Conservation (phyloP, 768 basidiomycete genomes). For the Collybia sp. region DNA sequence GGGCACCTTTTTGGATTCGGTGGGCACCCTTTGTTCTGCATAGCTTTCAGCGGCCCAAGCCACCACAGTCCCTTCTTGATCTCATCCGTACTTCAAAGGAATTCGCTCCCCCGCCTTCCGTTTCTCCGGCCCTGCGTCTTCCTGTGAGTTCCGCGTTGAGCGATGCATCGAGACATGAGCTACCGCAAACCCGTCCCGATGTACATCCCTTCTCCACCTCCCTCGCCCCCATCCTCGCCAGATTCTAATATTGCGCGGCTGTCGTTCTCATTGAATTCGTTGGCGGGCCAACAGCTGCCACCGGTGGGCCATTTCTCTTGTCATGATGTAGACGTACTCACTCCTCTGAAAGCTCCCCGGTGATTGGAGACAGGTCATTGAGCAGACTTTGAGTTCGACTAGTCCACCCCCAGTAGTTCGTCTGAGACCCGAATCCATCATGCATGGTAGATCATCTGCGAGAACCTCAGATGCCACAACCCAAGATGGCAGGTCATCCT, state of each 20-base stretch:
- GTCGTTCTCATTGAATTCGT: slow-evolving; percentile 6
- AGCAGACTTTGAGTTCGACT: slow-evolving; percentile 5
- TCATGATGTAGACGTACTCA: background rate
- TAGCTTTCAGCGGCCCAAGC: background rate
- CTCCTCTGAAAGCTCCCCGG: slow-evolving; percentile 20
- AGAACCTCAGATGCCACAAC: too few relatives aligned
- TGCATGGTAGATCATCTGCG: slow-evolving; percentile 3
- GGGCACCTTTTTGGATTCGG: background rate
- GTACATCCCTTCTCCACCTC: slow-evolving; percentile 62
- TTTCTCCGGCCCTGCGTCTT: too few relatives aligned
- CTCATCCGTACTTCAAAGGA: too few relatives aligned
- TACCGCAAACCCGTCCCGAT: slow-evolving; percentile 69
- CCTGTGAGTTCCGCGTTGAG: too few relatives aligned
- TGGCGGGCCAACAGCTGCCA: slow-evolving; percentile 3
- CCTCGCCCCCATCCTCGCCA: slow-evolving; percentile 26
- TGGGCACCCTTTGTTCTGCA: background rate
- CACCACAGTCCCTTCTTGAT: too few relatives aligned
- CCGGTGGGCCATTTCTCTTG: slow-evolving; percentile 3
- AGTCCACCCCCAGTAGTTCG: background rate
- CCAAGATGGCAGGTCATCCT: background rate
- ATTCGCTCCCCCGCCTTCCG: too few relatives aligned
- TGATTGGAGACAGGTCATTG: slow-evolving; percentile 29
- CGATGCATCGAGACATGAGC: slow-evolving; percentile 44
- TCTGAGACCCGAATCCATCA: slow-evolving; percentile 4
- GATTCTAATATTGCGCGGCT: background rate